Conservation (phyloP, 1,139 yeast species). For the Suhomyces bokatorum region DNA sequence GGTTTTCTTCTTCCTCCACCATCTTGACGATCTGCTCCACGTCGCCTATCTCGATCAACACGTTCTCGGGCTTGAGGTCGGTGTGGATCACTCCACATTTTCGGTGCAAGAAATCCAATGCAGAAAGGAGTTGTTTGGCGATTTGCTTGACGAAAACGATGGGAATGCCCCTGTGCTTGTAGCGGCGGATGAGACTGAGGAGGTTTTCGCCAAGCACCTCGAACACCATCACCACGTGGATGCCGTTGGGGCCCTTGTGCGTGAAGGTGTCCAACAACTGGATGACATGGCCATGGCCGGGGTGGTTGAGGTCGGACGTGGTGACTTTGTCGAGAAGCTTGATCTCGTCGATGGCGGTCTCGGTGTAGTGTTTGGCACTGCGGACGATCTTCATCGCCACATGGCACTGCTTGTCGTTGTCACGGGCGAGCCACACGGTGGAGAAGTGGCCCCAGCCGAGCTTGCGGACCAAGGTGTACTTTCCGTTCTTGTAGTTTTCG, state of each 20-base stretch:
- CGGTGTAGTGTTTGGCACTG: conserved; percentile 39
- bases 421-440: conserved; percentile 51
- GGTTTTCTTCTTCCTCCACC: conserved; percentile 33
- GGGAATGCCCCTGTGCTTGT: conserved; percentile 43
- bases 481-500: conserved; percentile 36
- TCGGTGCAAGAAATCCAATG: conserved; percentile 44
- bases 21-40: conserved; percentile 35
- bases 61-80: conserved; percentile 47
- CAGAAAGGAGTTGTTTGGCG: conserved; percentile 38
- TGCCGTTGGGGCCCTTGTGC: conserved; percentile 44
- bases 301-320: conserved; percentile 29
- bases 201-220: conserved; percentile 46
- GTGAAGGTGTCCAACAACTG: conserved; percentile 42
- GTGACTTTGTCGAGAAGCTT: conserved; percentile 37
- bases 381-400: conserved; percentile 48
- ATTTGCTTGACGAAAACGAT: conserved; percentile 38
- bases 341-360: conserved; percentile 47
- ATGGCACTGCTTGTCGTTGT: conserved; percentile 35
- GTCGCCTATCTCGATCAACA: conserved; percentile 42
- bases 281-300: conserved; percentile 44
- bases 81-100: conserved; percentile 46
- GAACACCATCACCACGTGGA: conserved; percentile 46
- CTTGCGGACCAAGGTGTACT: conserved; percentile 39
- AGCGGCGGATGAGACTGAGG: conserved; percentile 39
- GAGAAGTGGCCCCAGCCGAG: conserved; percentile 56